Base-by-base conservation (phyloP, 768 basidiomycete species). In the Boletus bicolor region DNA sequence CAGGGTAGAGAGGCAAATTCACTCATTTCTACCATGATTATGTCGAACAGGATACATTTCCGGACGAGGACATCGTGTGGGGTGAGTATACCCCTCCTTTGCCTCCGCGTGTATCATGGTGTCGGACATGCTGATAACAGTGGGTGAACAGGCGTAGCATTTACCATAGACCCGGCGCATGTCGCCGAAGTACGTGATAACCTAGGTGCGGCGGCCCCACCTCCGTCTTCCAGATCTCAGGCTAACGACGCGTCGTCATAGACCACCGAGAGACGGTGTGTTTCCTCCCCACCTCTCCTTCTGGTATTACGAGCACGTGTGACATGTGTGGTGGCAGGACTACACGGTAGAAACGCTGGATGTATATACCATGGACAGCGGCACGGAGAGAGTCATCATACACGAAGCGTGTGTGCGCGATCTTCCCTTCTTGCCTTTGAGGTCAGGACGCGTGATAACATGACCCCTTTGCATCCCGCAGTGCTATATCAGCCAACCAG, bases 401-500 rank as follows among this genome's bases (percentile, higher is more conserved):
- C 77, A 76, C 26, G 75, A 46, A 19, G 55, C 55, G 32, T 56
- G 19, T 37, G 55, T 56, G 8, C 26, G 55, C 41, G 42, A 7
- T n/a, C 26, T 9, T 26, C 5, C 11, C 5, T 19, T 36, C 3
- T 46, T 28, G 30, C 8, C 24, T 42, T 10, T 44, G 14, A 36
- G 15, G 15, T 36, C 21, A 12, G 7, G 9, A 30, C 26, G 39
- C 4, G 4, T 39, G 44, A 52, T 49, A 19, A 48, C 30, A n/a
- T 51, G 4, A 52, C 19, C 21, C 21, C 14, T 21, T 15, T n/a
- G n/a, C 8, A 28, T 4, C 51, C 12, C 15, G 14, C 38, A 91
- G 83, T 89, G 91, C 53, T 98, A 95, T 69, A 89, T 96, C 14
- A 94, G 93, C 2, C 79, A 82, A 38, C 82, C 84, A n/a, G 85